Base-by-base conservation (phyloP, 1,284 basidiomycete genomes). In the Inonotus obliquus region DNA sequence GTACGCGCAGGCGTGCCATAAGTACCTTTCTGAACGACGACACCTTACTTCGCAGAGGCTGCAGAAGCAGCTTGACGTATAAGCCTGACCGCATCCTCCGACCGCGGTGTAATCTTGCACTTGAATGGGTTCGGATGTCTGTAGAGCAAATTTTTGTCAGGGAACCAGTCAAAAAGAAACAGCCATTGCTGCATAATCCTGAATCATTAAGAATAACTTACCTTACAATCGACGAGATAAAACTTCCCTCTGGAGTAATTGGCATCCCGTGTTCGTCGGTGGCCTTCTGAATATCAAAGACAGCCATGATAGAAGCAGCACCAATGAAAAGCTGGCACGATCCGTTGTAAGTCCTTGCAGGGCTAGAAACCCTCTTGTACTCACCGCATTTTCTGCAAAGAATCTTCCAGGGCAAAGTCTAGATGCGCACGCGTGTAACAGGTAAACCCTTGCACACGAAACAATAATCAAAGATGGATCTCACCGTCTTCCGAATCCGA, bases 351-450 rank as follows among this genome's bases (percentile, higher is more conserved):
- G 32, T 4, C 9, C 32, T 9, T 32, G 32, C 32, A 19, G n/a
- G n/a, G 17, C n/a, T 44, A 1, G 19, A 21, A 21, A 44, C 19
- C 17, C 4, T 7, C 6, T 44, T 44, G 27, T 23, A 67, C 62
- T 39, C 48, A 69, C 45, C 9, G 60, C 54, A 32, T 59, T 61
- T 19, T 60, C 51, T 5, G 64, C 66, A 5, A 67, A 48, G 38
- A 62, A 45, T 21, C 52, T 48, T 35, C 68, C 68, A 10, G 66
- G 63, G 38, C 68, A 69, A 29, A 65, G 39, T 9, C 67, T 67
- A 17, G n/a, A 17, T 7, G 19, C 7, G n/a, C 7, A 4, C 19
- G 17, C 13, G 23, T 14, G 14, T 38, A 39, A 25, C 11, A 5
- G 14, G 10, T 19, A 10, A 39, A n/a, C n/a, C n/a, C n/a, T n/a